Evolutionary conservation across 2,329 filamentous ascomycete species (phyloP).

Genomic region (Penicillium sp.): DNA sequence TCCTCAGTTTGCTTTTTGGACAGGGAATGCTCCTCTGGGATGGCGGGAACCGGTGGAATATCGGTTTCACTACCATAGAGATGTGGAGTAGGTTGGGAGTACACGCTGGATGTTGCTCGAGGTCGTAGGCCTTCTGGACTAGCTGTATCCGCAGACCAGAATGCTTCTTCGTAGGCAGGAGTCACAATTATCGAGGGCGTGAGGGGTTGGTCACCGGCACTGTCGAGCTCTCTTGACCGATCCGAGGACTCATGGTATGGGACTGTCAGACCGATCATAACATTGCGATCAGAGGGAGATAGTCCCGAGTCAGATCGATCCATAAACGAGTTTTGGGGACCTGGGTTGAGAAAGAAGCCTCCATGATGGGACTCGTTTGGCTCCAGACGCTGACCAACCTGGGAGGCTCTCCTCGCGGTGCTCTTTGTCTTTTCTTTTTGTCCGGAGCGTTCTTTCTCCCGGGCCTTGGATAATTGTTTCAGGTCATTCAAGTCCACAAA

Average conservation of each 20-base stretch:
- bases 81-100: conserved; percentile 43
- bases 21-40: conserved; percentile 35
- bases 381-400: conserved; percentile 23
- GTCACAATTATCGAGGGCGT: conserved; percentile 51
- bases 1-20: conserved; percentile 13
- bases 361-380: conserved; percentile 1
- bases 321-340: conserved; percentile 16
- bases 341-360: conserved; percentile 18
- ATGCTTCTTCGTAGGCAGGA: conserved; percentile 42
- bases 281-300: conserved; percentile 47
- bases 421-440: conserved; percentile 15
- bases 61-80: conserved; percentile 24
- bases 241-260: conserved; percentile 34
- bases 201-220: conserved; percentile 33
- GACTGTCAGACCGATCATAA: conserved; percentile 49
- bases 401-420: conserved; percentile 16
- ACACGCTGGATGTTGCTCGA: conserved; percentile 45
- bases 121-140: conserved; percentile 26
- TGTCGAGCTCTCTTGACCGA: conserved; percentile 27
- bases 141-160: conserved; percentile 32
- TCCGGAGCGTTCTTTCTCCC: conserved; percentile 33
- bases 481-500: conserved; percentile 43
- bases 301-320: conserved; percentile 35
- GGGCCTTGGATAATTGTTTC: conserved; percentile 34
- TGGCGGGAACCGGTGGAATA: conserved; percentile 43